Conservation (phyloP, 192 early-diverging fungal species). For the Oehlia diaphana region DNA sequence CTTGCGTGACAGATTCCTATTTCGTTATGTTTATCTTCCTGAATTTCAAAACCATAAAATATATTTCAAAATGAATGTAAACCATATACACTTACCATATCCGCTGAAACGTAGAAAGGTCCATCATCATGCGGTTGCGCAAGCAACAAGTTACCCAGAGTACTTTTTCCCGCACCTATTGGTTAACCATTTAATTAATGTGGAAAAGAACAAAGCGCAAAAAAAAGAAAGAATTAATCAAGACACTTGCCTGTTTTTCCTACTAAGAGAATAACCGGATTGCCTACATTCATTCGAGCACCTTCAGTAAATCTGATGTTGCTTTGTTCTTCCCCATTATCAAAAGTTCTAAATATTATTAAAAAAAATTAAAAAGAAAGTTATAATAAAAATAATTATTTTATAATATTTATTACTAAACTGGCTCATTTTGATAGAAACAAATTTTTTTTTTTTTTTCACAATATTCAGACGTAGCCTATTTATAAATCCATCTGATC, state of each 20-base stretch:
- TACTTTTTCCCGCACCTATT: slow-evolving; percentile 25
- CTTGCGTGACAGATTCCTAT: slow-evolving; percentile 25
- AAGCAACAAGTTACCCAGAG: slow-evolving; percentile 19
- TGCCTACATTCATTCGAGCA: not conserved
- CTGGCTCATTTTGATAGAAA: slow-evolving; percentile 5
- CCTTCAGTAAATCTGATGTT: not conserved
- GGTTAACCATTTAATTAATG: not conserved
- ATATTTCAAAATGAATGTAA: not conserved
- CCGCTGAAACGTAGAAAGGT: slow-evolving; percentile 4
- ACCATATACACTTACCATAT: not conserved
- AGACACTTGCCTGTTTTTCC: slow-evolving; percentile 11
- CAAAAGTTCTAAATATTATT: too few species aligned
- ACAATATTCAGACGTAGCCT: not conserved
- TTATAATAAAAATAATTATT: not conserved
- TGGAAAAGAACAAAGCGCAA: not conserved
- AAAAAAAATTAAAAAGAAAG: not conserved
- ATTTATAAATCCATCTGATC: not conserved
- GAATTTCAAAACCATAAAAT: not conserved
- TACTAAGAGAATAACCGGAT: slow-evolving; percentile 13
- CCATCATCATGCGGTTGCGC: not conserved
- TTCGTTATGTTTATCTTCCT: not conserved
- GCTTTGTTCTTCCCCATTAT: not conserved
- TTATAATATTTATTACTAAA: slow-evolving; percentile 6
- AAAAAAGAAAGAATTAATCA: not conserved
- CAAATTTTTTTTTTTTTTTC: too few species aligned